phyloP scores from a whole-genome alignment of 2,329 filamentous ascomycete species.

The Hypoxylon sp. region DNA sequence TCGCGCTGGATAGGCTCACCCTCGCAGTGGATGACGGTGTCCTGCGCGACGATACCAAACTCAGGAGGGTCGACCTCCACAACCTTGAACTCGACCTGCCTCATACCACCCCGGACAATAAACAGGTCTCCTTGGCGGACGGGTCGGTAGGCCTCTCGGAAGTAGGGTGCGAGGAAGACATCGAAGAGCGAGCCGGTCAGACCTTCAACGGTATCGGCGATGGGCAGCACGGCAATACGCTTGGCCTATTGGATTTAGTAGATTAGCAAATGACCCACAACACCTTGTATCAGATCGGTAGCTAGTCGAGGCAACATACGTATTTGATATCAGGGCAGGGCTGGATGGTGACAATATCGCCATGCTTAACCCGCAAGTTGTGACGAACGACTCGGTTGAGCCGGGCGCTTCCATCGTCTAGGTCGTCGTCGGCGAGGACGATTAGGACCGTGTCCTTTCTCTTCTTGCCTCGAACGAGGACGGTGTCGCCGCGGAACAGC shows the following conservation, averaged over 20 bases:
- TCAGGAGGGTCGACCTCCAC: slow-evolving; percentile 98
- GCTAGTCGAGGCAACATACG: slow-evolving; percentile 63
- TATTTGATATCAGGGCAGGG: slow-evolving; percentile 99
- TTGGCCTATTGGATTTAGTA: slow-evolving; percentile 80
- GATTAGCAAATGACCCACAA: slow-evolving; percentile 37
- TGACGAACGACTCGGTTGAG: slow-evolving; percentile 99
- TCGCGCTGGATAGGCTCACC: slow-evolving; percentile 95
- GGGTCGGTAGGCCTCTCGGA: slow-evolving; percentile 97
- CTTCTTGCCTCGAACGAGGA: slow-evolving; percentile 99
- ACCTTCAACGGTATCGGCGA: slow-evolving; percentile 97
- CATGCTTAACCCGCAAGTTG: slow-evolving; percentile 98
- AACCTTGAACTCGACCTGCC: slow-evolving; percentile 99
- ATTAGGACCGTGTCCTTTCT: slow-evolving; percentile 98
- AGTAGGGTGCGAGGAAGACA: slow-evolving; percentile 98
- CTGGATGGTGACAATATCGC: slow-evolving; percentile 96
- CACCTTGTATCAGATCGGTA: background rate
- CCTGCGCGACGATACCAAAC: slow-evolving; percentile 98
- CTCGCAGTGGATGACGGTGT: slow-evolving; percentile 98
- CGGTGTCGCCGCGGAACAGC: slow-evolving; percentile 98
- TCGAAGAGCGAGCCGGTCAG: slow-evolving; percentile 98
- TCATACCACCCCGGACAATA: slow-evolving; percentile 96
- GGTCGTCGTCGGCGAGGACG: slow-evolving; percentile 94
- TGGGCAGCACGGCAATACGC: slow-evolving; percentile 96
- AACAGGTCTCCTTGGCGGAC: slow-evolving; percentile 98
- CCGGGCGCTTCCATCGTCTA: slow-evolving; percentile 95